A percentile compares a stretch with the other conserved stretches of the same genome.
Evolutionary conservation across 768 basidiomycete species (phyloP).

Genomic region (Pholiota conissans): DNA sequence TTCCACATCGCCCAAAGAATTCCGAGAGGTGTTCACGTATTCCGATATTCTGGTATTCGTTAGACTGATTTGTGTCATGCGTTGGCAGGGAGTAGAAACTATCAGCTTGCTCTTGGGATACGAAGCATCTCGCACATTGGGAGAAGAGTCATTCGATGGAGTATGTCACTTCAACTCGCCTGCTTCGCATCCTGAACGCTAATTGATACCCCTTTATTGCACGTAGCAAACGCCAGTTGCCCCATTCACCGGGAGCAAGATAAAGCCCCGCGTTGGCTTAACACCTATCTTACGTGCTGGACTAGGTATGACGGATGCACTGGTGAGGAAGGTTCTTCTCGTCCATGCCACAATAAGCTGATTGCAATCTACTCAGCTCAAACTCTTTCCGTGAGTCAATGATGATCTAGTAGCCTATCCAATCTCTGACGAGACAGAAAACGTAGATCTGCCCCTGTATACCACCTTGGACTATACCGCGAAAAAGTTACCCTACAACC

Average conservation of each 20-base stretch:
- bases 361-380: constrained; percentile 39
- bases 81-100: constrained; percentile 62
- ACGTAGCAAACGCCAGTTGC: constrained; percentile 76
- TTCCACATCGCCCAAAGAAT: constrained; percentile 67
- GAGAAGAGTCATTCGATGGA: constrained; percentile 60
- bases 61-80: not conserved
- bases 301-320: constrained; percentile 87
- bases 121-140: constrained; percentile 73
- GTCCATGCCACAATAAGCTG: not conserved
- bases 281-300: constrained; percentile 94
- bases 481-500: constrained; percentile 88
- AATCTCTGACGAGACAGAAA: not conserved
- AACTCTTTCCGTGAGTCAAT: constrained; percentile 75
- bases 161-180: constrained; percentile 39
- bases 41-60: not conserved
- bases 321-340: constrained; percentile 46
- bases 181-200: not conserved
- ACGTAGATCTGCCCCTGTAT: constrained; percentile 73
- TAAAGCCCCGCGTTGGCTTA: constrained; percentile 81
- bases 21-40: constrained; percentile 61
- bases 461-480: constrained; percentile 87
- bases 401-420: not conserved
- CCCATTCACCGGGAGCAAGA: constrained; percentile 69
- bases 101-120: constrained; percentile 81
- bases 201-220: not conserved